Evolutionary conservation across 2,329 filamentous ascomycete species (phyloP).

Genomic region (Alternaria gansuensis): DNA sequence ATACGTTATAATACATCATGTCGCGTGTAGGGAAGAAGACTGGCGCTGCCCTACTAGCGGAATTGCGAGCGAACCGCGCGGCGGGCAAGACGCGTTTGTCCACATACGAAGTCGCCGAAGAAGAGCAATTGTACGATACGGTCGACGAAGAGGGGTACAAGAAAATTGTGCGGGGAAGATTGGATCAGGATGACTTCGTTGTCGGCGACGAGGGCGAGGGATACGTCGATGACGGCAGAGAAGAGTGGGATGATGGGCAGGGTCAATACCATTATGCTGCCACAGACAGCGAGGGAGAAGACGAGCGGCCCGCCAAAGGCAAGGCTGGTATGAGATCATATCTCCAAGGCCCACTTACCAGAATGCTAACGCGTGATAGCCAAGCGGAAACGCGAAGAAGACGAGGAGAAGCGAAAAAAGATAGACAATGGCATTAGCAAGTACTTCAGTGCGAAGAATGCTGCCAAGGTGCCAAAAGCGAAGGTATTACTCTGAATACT

Average conservation of each 20-base stretch:
- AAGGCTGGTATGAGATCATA: constrained; percentile 62
- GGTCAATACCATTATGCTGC: constrained; percentile 70
- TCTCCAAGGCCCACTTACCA: constrained; percentile 12
- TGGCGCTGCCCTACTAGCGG: constrained; percentile 61
- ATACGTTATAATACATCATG: constrained; percentile 41
- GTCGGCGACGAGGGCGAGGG: constrained; percentile 98
- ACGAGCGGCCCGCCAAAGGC: constrained; percentile 66
- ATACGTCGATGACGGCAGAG: constrained; percentile 94
- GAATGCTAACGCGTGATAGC: constrained; percentile 59
- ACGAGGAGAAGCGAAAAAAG: constrained; percentile 83
- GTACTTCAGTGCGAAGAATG: constrained; percentile 84
- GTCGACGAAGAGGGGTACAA: constrained; percentile 98
- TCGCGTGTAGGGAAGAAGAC: constrained; percentile 45
- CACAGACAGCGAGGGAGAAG: constrained; percentile 76
- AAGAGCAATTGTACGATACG: constrained; percentile 88
- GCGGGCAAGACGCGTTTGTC: constrained; percentile 92
- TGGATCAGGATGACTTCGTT: constrained; percentile 96
- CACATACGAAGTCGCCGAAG: constrained; percentile 85
- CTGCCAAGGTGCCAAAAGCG: constrained; percentile 72
- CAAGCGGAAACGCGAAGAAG: constrained; percentile 88
- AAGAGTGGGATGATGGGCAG: constrained; percentile 74
- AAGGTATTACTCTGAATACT: constrained; percentile 68
- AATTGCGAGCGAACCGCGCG: constrained; percentile 83
- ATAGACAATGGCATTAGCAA: constrained; percentile 92
- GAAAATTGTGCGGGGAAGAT: constrained; percentile 85